Conservation (phyloP, 148 eudicot genomes). For the Persicaria tinctoria region DNA sequence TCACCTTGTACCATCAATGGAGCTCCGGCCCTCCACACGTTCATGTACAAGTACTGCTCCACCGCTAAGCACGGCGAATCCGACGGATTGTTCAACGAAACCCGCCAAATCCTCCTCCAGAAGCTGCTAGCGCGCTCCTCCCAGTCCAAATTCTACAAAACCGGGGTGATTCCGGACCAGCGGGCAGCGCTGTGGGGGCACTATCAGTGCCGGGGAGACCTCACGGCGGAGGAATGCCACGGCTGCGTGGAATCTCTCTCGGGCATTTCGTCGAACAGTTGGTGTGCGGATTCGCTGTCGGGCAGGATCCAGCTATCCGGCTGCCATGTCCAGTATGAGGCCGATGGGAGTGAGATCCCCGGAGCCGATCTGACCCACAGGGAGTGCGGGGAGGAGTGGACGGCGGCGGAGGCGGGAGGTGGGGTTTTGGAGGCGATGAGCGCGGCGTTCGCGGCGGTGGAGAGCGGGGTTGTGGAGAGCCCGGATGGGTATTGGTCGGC, state of each 20-base stretch:
- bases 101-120: slow-evolving; percentile 5
- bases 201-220: slow-evolving; percentile 11
- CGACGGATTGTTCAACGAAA: not conserved
- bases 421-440: not conserved
- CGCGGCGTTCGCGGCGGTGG: not conserved
- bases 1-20: not conserved
- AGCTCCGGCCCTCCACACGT: not conserved
- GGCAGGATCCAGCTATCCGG: slow-evolving; percentile 38
- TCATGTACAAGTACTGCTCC: slow-evolving; percentile 23
- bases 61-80: slow-evolving; percentile 8
- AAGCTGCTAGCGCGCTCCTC: slow-evolving; percentile 28
- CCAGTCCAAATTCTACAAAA: slow-evolving; percentile 27
- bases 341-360: slow-evolving; percentile 14
- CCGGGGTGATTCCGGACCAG: slow-evolving; percentile 9
- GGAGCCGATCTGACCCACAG: slow-evolving; percentile 24
- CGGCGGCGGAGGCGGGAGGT: not conserved
- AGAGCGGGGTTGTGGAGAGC: slow-evolving; percentile 1
- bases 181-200: slow-evolving; percentile 3
- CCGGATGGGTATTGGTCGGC: not conserved
- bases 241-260: not conserved
- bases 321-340: slow-evolving; percentile 26
- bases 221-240: not conserved
- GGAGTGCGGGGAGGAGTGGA: slow-evolving; percentile 16
- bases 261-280: not conserved
- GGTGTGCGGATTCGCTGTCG: slow-evolving; percentile 17